phyloP scores from a whole-genome alignment of 768 basidiomycete genomes.

The Tricholoma hemisulphureum region DNA sequence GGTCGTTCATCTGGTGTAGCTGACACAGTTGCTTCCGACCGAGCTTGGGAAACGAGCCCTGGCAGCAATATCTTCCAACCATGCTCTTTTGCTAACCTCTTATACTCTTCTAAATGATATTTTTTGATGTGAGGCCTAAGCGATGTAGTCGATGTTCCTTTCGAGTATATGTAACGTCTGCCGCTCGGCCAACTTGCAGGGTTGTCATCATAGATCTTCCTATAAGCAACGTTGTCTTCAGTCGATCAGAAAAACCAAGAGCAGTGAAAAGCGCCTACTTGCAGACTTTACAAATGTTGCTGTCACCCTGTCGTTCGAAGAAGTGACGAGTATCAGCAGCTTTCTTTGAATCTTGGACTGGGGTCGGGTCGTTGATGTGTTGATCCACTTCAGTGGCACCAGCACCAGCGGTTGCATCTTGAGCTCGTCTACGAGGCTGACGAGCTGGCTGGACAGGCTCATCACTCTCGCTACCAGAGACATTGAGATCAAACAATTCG shows the following conservation, averaged over 20 bases:
- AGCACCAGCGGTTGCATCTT: no score
- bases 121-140: no score
- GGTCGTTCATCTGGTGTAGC: not conserved
- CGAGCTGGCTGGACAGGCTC: no score
- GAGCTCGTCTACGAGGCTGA: no score
- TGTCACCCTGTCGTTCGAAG: not conserved
- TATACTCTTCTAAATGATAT: no score
- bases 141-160: not conserved
- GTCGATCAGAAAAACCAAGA: not conserved
- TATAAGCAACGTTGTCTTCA: not conserved
- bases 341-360: not conserved
- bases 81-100: no score
- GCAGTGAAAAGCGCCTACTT: not conserved
- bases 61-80: no score
- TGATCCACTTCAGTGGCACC: no score
- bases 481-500: no score
- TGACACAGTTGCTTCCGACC: not conserved
- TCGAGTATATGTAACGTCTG: not conserved
- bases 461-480: no score
- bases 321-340: not conserved
- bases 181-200: not conserved
- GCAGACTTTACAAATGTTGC: not conserved
- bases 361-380: not conserved
- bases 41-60: no score
- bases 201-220: not conserved